Evolutionary conservation across 345 rosid species (phyloP).

Genomic region (Salix koriyanagi): DNA sequence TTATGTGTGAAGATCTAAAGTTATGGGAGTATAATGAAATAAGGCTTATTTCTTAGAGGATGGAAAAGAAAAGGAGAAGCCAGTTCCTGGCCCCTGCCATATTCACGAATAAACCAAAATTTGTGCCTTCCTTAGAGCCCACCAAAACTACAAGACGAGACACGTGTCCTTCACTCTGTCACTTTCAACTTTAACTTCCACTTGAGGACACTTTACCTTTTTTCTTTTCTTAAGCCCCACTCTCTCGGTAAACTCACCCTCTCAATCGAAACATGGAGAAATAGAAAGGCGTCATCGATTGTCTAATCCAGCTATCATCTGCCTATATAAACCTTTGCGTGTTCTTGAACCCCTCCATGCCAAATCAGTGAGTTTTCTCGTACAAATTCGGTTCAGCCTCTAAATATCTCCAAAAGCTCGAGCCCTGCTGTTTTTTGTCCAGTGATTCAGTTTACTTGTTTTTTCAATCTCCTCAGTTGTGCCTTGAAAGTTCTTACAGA

Average conservation of each 20-base stretch:
- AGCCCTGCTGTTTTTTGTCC: no score
- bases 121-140: not conserved
- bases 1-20: no score
- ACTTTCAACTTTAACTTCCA: slow-evolving; percentile 2
- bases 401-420: no score
- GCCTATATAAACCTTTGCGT: not conserved
- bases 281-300: not conserved
- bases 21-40: no score
- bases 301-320: no score
- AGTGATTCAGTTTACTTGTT: not conserved
- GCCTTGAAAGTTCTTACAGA: not conserved
- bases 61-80: not conserved
- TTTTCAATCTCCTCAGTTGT: not conserved
- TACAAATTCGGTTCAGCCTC: no score
- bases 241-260: not conserved
- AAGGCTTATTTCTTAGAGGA: not conserved
- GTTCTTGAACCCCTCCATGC: not conserved
- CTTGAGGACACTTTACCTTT: no score
- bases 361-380: not conserved
- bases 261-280: not conserved
- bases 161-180: not conserved
- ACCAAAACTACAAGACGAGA: not conserved
- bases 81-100: slow-evolving; percentile 5
- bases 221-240: slow-evolving; percentile 8
- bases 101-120: not conserved